Evolutionary conservation across 495 filamentous ascomycete genomes (phyloP).

Genomic region (Hyaloscypha hepaticicola): DNA sequence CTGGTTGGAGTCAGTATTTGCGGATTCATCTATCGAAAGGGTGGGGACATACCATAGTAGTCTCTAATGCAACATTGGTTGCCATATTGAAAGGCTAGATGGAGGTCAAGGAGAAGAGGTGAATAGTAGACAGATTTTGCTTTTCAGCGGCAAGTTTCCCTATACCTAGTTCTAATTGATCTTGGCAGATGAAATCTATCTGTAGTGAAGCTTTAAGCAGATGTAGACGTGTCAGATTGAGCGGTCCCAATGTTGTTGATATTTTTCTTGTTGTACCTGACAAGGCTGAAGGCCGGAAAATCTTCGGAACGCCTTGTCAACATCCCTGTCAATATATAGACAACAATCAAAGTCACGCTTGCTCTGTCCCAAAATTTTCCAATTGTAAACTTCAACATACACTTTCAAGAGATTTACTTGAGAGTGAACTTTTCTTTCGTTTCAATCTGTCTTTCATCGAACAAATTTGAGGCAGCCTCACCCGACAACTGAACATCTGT

Average conservation of each 20-base stretch:
- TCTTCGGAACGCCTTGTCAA: conserved; percentile 9
- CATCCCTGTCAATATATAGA: not conserved
- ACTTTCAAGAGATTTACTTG: not conserved
- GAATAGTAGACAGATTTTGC: not conserved
- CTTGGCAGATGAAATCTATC: not conserved
- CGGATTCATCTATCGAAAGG: not conserved
- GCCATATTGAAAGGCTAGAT: conserved; percentile 53
- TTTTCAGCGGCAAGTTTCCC: not conserved
- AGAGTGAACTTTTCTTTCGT: not conserved
- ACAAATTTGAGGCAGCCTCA: not conserved
- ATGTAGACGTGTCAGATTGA: not conserved
- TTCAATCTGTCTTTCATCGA: not conserved
- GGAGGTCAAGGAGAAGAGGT: not conserved
- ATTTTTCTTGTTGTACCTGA: conserved; percentile 12
- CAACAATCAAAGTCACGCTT: not conserved
- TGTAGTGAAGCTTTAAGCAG: not conserved
- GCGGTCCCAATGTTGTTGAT: conserved; percentile 3
- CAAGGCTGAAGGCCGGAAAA: conserved; percentile 24
- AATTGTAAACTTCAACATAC: not conserved
- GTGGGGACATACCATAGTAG: conserved; percentile 68
- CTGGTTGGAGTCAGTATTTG: conserved; percentile 38
- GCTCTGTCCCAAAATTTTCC: not conserved
- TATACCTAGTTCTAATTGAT: not conserved
- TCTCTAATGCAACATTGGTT: conserved; percentile 74
- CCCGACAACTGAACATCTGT: conserved; percentile 7